A percentile compares a stretch with the other conserved stretches of the same genome.
Evolutionary conservation across 108 stramenopile species (phyloP).

Genomic region (Halocafeteria seosinensis): DNA sequence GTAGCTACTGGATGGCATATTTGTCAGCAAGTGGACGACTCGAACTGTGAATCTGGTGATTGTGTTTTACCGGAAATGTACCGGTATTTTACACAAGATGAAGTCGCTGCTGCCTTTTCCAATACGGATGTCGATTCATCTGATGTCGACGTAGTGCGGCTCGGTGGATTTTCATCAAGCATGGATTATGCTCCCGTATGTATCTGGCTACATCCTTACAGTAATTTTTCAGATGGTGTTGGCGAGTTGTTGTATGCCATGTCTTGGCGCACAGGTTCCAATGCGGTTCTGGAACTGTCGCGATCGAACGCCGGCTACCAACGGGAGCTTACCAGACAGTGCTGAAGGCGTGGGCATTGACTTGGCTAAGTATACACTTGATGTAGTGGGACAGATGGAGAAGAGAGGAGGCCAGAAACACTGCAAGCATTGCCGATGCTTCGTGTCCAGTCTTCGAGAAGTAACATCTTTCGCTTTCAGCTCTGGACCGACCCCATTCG

Average conservation of each 20-base stretch:
- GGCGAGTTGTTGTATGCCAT: no score
- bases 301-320: no score
- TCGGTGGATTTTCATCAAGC: neutral
- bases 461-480: no score
- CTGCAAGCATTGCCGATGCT: neutral
- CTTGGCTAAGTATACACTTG: no score
- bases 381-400: no score
- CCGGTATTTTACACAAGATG: neutral
- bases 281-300: no score
- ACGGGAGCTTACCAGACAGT: no score
- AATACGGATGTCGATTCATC: neutral
- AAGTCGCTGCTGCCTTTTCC: neutral
- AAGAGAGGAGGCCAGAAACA: neutral
- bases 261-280: no score
- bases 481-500: neutral
- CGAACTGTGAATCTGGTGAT: neutral
- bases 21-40: neutral
- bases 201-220: neutral
- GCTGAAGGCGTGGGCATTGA: no score
- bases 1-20: neutral
- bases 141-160: neutral
- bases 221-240: neutral
- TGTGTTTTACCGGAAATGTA: neutral
- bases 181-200: conserved; percentile 1
- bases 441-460: neutral